Evolutionary conservation across 257 asterid species (phyloP), one percentile per base, ranked within the genome.

Genomic region (Thymus mandschuricus): DNA sequence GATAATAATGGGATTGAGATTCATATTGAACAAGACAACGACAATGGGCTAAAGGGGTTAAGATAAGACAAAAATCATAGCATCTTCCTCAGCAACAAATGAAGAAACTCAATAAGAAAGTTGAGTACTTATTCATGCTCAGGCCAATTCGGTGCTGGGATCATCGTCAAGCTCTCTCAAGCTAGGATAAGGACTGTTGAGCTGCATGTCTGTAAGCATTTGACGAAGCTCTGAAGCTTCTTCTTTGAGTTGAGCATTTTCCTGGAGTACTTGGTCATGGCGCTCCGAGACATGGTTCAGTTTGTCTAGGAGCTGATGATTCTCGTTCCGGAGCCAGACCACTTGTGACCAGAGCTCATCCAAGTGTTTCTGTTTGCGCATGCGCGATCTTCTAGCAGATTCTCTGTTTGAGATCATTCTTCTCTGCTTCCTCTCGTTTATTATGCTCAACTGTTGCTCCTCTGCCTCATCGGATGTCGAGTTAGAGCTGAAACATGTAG

Each of bases 311-410:
- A 92, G 92, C 52, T 84, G 89, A 60, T 85, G 95, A 45, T 92
- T 92, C 91, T 92, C 98, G 34, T 86, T 87, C 1, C 93, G 78
- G 34, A 92, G 92, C 88, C 90, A 87, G 8, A 87, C 81, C 10
- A 92, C 92, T 75, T 89, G 98, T 3, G 98, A 85, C 93, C 97
- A 88, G 0, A 92, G 97, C 86, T 88, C 98, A 38, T 88, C 97
- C 65, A 92, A 76, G 69, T 90, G 98, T 81, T 82, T 92, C 65
- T 90, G 97, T 75, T 90, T 92, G 15, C 98, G 92, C 98, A 92
- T 90, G 44, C 97, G 96, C 7, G 98, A 92, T 31, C 98, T 12
- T 10, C 97, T 75, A 0, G 98, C 98, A 0, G 98, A 92, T 66
- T 92, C 97, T 50, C 97, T 66, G 79, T 92, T 92, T 1, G 98